Evolutionary conservation across 2,329 filamentous ascomycete genomes (phyloP).

Genomic region (Diaporthe ampelina): DNA sequence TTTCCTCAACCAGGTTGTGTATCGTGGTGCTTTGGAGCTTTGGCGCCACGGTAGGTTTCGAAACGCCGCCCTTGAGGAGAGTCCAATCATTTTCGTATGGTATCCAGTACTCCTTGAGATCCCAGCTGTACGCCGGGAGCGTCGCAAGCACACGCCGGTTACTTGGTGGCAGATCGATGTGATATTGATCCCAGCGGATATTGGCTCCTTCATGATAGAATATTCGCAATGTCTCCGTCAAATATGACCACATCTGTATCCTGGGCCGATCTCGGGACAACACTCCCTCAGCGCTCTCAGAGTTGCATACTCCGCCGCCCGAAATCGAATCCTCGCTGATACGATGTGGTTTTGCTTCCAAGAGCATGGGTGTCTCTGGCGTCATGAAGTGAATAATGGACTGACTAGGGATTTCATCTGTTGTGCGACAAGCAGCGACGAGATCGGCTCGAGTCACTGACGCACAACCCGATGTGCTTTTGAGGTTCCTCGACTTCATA

Average conservation of each 20-base stretch:
- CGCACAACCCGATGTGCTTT: no score
- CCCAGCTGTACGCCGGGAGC: conserved; percentile 45
- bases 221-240: not conserved
- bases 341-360: not conserved
- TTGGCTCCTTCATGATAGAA: not conserved
- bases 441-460: no score
- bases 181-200: not conserved
- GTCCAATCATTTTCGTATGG: conserved; percentile 26
- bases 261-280: no score
- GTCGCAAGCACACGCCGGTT: conserved; percentile 60
- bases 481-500: no score
- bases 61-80: not conserved
- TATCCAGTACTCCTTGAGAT: conserved; percentile 24
- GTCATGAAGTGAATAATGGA: not conserved
- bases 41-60: not conserved
- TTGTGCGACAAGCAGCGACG: not conserved
- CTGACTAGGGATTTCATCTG: not conserved
- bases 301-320: rapidly evolving
- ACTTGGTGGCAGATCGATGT: not conserved
- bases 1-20: conserved; percentile 15
- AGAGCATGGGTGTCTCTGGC: not conserved
- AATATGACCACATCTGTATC: not conserved
- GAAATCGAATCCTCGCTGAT: not conserved
- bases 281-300: rapidly evolving
- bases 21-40: conserved; percentile 18